These are phyloP conservation scores for Mycena sp. DNA, from an alignment of 1,284 basidiomycete genomes.

Conservation along the genomic window DNA sequence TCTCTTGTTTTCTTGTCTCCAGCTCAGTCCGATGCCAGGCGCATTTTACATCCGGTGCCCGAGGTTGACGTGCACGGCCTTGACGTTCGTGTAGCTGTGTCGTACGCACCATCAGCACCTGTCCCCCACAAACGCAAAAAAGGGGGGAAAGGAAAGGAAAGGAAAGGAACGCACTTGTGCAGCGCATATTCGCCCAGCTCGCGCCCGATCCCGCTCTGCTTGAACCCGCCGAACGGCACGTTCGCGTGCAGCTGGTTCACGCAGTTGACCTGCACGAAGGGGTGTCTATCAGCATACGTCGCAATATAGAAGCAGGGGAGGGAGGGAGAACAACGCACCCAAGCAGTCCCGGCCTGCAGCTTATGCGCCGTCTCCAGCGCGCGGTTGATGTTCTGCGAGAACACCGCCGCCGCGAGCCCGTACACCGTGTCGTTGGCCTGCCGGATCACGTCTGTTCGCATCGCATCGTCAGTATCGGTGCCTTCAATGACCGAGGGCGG, in stretches of 20 bases:
- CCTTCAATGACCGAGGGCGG: too few species aligned
- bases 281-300: background rate
- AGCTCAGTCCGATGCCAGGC: too few species aligned
- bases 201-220: conserved; percentile 80
- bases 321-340: conserved; percentile 38
- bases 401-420: conserved; percentile 85
- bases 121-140: conserved; percentile 8
- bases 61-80: conserved; percentile 81
- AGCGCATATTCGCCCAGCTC: conserved; percentile 84
- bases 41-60: conserved; percentile 39
- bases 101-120: conserved; percentile 45
- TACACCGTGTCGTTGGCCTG: conserved; percentile 54
- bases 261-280: conserved; percentile 67
- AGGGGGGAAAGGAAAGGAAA: conserved; percentile 38
- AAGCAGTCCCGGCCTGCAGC: conserved; percentile 81
- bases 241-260: conserved; percentile 67
- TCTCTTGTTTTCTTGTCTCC: too few species aligned
- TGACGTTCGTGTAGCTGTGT: conserved; percentile 71
- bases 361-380: conserved; percentile 73
- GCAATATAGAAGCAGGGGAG: background rate
- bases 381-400: conserved; percentile 74
- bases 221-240: conserved; percentile 77
- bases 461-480: background rate
- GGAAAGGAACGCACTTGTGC: conserved; percentile 39
- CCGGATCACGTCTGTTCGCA: conserved; percentile 14